phyloP scores from a whole-genome alignment of 2,329 filamentous ascomycete species.

The Arthrinium phaeospermum region DNA sequence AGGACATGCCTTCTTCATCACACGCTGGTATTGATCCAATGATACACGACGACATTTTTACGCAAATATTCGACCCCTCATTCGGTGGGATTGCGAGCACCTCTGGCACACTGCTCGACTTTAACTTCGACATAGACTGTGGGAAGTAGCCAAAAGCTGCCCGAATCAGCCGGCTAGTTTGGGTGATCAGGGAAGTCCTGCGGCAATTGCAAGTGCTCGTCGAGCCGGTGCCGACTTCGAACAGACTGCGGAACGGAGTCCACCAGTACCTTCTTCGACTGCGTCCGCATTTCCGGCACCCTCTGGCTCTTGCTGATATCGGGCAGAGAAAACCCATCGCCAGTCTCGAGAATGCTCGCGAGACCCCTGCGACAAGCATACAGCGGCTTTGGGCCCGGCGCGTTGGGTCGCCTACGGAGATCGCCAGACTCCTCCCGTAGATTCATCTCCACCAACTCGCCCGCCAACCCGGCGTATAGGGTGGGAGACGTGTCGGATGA shows the following conservation, averaged over 20 bases:
- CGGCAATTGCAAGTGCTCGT: conserved; percentile 7
- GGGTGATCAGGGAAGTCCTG: background rate
- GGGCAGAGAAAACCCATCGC: conserved; percentile 33
- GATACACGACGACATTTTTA: background rate
- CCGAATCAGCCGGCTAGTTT: background rate
- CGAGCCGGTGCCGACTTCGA: conserved; percentile 3
- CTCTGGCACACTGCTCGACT: background rate
- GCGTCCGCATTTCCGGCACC: conserved; percentile 23
- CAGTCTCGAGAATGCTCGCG: conserved; percentile 38
- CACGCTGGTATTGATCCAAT: background rate
- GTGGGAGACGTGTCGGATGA: conserved; percentile 52
- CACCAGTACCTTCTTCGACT: background rate
- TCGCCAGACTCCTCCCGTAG: conserved; percentile 33
- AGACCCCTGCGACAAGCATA: conserved; percentile 28
- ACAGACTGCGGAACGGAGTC: background rate
- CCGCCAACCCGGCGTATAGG: conserved; percentile 57
- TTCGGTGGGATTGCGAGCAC: background rate
- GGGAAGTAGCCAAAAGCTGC: background rate
- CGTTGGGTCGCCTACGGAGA: background rate
- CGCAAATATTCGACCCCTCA: background rate
- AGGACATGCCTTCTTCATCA: background rate
- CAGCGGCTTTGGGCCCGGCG: conserved; percentile 6
- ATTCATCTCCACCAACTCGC: conserved; percentile 51
- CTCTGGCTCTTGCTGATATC: conserved; percentile 35
- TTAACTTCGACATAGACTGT: background rate